Percentiles rank a stretch among this genome's conserved stretches.
Evolutionary conservation across 805 yeast genomes (phyloP).

Genomic region (Candida hungchunana): DNA sequence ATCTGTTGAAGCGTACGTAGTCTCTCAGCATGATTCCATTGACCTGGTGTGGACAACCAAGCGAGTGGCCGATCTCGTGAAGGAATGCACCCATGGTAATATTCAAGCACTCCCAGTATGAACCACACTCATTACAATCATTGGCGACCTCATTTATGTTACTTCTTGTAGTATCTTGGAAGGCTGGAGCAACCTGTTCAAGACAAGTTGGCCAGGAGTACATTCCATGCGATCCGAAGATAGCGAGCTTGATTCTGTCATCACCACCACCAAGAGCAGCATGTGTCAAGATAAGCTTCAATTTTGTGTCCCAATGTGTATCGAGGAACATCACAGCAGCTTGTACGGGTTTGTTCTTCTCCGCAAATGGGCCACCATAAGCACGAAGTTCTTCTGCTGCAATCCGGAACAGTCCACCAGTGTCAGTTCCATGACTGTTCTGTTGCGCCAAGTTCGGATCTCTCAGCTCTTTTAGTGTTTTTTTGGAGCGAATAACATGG

Average conservation of each 20-base stretch:
- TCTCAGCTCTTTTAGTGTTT: constrained; percentile 65
- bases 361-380: constrained; percentile 51
- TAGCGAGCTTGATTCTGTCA: constrained; percentile 67
- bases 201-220: constrained; percentile 90
- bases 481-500: constrained; percentile 68
- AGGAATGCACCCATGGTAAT: constrained; percentile 89
- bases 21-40: constrained; percentile 89
- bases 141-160: constrained; percentile 77
- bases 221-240: constrained; percentile 90
- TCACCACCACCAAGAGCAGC: constrained; percentile 94
- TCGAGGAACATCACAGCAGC: constrained; percentile 87
- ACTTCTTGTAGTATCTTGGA: constrained; percentile 66
- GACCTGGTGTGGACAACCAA: constrained; percentile 91
- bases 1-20: constrained; percentile 74
- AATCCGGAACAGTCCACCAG: constrained; percentile 73
- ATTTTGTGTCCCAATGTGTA: constrained; percentile 69
- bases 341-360: constrained; percentile 45
- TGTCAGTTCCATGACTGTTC: constrained; percentile 61
- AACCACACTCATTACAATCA: constrained; percentile 78
- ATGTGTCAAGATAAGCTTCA: constrained; percentile 67
- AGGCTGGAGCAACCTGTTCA: constrained; percentile 63
- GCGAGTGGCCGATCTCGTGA: constrained; percentile 90
- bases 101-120: constrained; percentile 86
- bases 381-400: constrained; percentile 69
- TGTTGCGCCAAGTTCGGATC: constrained; percentile 87